Evolutionary conservation across 2,329 filamentous ascomycete species (phyloP), one percentile per base, ranked within the genome.

Genomic region (Talaromyces sp.): DNA sequence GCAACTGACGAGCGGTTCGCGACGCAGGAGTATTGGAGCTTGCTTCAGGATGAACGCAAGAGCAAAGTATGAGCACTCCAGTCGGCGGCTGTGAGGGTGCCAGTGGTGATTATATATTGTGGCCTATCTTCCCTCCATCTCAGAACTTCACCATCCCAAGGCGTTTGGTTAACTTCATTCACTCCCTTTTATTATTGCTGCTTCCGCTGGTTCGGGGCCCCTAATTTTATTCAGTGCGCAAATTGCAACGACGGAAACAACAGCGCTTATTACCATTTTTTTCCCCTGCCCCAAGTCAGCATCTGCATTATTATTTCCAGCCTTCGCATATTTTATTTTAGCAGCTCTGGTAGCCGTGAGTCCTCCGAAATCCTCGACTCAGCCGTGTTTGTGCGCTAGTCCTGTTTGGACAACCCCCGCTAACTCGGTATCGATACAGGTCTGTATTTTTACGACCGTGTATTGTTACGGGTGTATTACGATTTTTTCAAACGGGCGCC

Each of bases 1-100:
- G 24, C 9, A n/a, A 29, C 35, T 41, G n/a, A 56, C 41, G 57
- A 54, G 35, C 62, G 59, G 58, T 56, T 58, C 56, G 57, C 21
- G 61, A 59, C 41, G 53, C 56, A 58, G 41, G 26, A 35, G 26
- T 53, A 26, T 58, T 56, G 55, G 58, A 49, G 57, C 56, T 58
- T 64, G 64, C 56, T 58, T 61, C 62, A 65, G 58, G 58, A 59
- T n/a, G 62, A 58, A 62, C 64, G 60, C 62, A 43, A 51, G 8
- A 58, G 52, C 19, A 51, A 52, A 17, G 32, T 31, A 52, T 19
- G 27, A 7, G 53, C 35, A 27, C 46, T 54, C 46, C 49, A 49
- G 51, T 56, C 50, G 56, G 56, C 56, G 56, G 59, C 51, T 63
- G 32, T 4, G 41, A 31, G 35, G 46, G 50, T 19, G 17, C 49